Base-by-base conservation (phyloP, 2,329 filamentous ascomycete species). In the Colletotrichum gigasporum region DNA sequence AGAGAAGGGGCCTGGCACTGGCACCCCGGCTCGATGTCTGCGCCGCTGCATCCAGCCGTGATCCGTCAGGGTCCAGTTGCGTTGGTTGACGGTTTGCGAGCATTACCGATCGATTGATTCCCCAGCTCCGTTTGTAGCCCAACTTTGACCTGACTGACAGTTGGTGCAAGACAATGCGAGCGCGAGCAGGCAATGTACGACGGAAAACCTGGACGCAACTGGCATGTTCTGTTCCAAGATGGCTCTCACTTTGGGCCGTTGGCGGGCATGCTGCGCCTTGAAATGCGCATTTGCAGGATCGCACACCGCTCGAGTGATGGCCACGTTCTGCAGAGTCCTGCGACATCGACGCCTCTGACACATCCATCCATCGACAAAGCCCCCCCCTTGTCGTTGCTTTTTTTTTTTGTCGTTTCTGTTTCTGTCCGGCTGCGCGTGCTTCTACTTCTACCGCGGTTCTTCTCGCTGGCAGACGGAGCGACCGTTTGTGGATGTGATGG, bases 321-420 rank as follows among this genome's bases (percentile, higher is more conserved):
- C 41, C 48, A 60, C 39, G 20, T 45, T 11, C 55, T 60, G 55
- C 61, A 63, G 37, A 11, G 16, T 22, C 18, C 47, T 64, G 55
- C 41, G 24, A 41, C 34, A 18, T 35, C 18, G 32, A 30, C 41
- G 61, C 34, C 48, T 41, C 61, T 61, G 20, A 53, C 55, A 44
- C 34, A 42, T n/a, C 3, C 41, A 61, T 61, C 47, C n/a, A n/a
- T n/a, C n/a, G n/a, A n/a, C n/a, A n/a, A n/a, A n/a, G n/a, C n/a
- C n/a, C n/a, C n/a, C n/a, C n/a, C n/a, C n/a, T n/a, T n/a, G 55
- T 39, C 61, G 39, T 41, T 61, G 53, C 11, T 14, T 56, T 10
- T 59, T 24, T 20, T 22, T n/a, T 30, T 14, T n/a, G 26, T 35
- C 22, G 11, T 5, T n/a, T n/a, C n/a, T n/a, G n/a, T 42, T 42